These are phyloP conservation scores for Pezicula rhizophila DNA, from an alignment of 2,329 filamentous ascomycete species.

Conservation along the genomic window DNA sequence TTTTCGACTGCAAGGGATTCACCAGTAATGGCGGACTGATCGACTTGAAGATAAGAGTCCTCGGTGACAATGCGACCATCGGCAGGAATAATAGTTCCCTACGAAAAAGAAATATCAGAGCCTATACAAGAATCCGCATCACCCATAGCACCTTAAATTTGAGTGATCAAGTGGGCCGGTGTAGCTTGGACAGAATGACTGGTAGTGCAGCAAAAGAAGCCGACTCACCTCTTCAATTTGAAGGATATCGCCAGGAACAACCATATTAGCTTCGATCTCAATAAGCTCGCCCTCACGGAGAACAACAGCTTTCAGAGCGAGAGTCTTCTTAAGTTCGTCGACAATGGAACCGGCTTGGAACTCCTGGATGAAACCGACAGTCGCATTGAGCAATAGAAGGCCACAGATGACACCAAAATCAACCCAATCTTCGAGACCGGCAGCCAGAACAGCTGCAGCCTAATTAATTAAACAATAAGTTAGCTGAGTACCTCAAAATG, in stretches of 20 bases:
- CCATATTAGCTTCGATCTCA: slow-evolving; percentile 76
- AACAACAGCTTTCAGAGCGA: slow-evolving; percentile 81
- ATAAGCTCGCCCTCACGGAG: slow-evolving; percentile 72
- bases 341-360: slow-evolving; percentile 87
- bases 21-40: slow-evolving; percentile 87
- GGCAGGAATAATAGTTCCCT: slow-evolving; percentile 83
- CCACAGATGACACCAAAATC: slow-evolving; percentile 89
- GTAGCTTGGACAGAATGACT: too few relatives aligned
- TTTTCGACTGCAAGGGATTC: slow-evolving; percentile 91
- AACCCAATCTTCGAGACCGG: slow-evolving; percentile 82
- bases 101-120: slow-evolving; percentile 6
- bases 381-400: slow-evolving; percentile 76
- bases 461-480: slow-evolving; percentile 18
- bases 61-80: slow-evolving; percentile 83
- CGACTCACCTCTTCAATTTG: slow-evolving; percentile 67
- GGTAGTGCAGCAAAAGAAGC: too few relatives aligned
- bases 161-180: too few relatives aligned
- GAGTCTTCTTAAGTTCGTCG: slow-evolving; percentile 84
- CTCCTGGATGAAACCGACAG: slow-evolving; percentile 83
- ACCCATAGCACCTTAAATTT: too few relatives aligned
- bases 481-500: too few relatives aligned
- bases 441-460: slow-evolving; percentile 69
- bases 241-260: slow-evolving; percentile 85
- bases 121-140: neutral
- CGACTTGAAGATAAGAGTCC: slow-evolving; percentile 79